Conservation (phyloP, 345 rosid genomes). For the Lagerstroemia speciosa region DNA sequence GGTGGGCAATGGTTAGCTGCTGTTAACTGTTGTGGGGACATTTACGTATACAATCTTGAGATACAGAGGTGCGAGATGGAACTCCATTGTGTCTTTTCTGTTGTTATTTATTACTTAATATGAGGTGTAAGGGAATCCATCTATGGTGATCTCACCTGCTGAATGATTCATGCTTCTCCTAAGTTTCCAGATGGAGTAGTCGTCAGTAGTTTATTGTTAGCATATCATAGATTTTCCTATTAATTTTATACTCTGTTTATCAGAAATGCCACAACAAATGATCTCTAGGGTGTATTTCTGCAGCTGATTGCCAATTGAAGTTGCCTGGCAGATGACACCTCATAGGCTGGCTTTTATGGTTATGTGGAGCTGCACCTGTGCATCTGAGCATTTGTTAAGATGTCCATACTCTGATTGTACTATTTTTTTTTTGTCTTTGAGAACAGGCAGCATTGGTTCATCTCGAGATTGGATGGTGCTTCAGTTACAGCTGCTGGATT, state of each 20-base stretch:
- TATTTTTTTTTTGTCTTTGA: background rate
- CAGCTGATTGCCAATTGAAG: background rate
- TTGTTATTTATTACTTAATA: background rate
- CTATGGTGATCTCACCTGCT: background rate
- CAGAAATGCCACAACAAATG: background rate
- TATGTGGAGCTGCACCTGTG: background rate
- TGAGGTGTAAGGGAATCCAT: background rate
- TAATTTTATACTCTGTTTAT: background rate
- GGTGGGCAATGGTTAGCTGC: constrained; percentile 97
- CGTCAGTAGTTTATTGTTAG: background rate
- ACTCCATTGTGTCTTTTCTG: constrained; percentile 4
- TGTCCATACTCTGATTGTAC: constrained; percentile 3
- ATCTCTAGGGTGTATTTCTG: background rate
- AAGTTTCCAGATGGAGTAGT: background rate
- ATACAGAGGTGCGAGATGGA: constrained; percentile 46
- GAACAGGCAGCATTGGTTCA: constrained; percentile 94
- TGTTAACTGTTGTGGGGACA: constrained; percentile 84
- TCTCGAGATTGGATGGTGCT: constrained; percentile 83
- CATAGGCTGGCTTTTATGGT: background rate
- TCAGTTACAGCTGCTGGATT: constrained; percentile 89
- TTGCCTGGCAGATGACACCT: background rate
- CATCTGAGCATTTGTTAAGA: background rate
- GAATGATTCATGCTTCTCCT: background rate
- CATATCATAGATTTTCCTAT: background rate
- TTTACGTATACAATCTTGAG: constrained; percentile 72